Evolutionary conservation across 306 rosid genomes (phyloP).

Genomic region (Cercis canadensis): DNA sequence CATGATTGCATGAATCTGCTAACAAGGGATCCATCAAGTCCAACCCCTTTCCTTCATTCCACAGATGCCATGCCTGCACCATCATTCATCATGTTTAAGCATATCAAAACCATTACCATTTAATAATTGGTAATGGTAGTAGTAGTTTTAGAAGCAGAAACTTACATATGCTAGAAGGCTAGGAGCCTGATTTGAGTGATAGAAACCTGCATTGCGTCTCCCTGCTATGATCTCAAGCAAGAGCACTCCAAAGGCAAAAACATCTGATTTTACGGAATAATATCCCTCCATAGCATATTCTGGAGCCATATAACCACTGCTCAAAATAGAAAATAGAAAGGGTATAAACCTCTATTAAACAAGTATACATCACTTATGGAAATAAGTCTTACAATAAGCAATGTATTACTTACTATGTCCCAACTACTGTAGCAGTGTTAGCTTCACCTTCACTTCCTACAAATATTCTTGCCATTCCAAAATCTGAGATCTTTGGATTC

Average conservation of each 20-base stretch:
- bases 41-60: constrained; percentile 42
- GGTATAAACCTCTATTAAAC: neutral
- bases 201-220: constrained; percentile 37
- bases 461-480: constrained; percentile 41
- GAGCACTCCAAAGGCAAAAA: constrained; percentile 50
- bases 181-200: constrained; percentile 38
- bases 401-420: constrained; percentile 45
- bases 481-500: constrained; percentile 40
- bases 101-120: neutral
- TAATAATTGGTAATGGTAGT: neutral
- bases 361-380: neutral
- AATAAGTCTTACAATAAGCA: neutral
- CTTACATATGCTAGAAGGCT: constrained; percentile 52
- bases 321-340: neutral
- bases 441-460: constrained; percentile 29
- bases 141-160: neutral
- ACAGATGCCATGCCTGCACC: constrained; percentile 52
- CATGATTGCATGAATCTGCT: constrained; percentile 39
- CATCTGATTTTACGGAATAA: constrained; percentile 52
- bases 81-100: constrained; percentile 2
- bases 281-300: constrained; percentile 58
- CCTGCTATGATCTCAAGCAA: constrained; percentile 56
- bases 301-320: constrained; percentile 55
- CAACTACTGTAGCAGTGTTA: constrained; percentile 37
- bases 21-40: constrained; percentile 52